Base-by-base conservation (phyloP, 257 asterid species). In the Scutellaria galericulata region DNA sequence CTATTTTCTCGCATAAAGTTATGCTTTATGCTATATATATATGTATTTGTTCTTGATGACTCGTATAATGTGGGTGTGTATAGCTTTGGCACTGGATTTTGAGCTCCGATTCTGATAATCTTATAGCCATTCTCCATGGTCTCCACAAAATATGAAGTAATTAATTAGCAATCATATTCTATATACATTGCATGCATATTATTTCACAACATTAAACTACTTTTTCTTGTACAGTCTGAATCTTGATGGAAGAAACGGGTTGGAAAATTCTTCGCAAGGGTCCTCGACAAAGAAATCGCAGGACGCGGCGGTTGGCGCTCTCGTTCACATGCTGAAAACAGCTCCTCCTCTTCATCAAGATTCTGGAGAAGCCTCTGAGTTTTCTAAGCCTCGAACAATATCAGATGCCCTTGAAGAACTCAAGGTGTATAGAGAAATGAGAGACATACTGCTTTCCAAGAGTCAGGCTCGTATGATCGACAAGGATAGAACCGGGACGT, bases 361-460 rank as follows among this genome's bases (percentile, higher is more conserved):
- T 78, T 84, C 91, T 37, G 88, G 87, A 52, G 81, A 77, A 44
- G 84, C 83, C 73, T 89, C 94, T 11, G 94, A 83, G 31, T 86
- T 85, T 57, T 84, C 78, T 65, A 78, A 78, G 73, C 88, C 91
- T 61, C 85, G 91, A 2, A 89, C 86, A 78, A 77, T 91, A 12
- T 91, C 96, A 1, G 96, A 94, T 51, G 98, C 97, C 42, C 72
- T 94, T 9, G 98, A 91, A 87, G 98, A 94, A 77, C 92, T 94
- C 52, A 89, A 81, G 81, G 86, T 77, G 37, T 94, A 89, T 83
- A 82, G 76, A 79, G 84, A 88, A 58, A 84, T 89, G 92, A 94
- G 89, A 79, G 87, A 88, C 62, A 39, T 91, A 18, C 78, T 94
- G 20, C 90, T 94, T 61, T 88, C 96, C 75, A 88, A 86, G 87